phyloP scores from a whole-genome alignment of 2,329 filamentous ascomycete genomes.

The Aspergillus sp. region DNA sequence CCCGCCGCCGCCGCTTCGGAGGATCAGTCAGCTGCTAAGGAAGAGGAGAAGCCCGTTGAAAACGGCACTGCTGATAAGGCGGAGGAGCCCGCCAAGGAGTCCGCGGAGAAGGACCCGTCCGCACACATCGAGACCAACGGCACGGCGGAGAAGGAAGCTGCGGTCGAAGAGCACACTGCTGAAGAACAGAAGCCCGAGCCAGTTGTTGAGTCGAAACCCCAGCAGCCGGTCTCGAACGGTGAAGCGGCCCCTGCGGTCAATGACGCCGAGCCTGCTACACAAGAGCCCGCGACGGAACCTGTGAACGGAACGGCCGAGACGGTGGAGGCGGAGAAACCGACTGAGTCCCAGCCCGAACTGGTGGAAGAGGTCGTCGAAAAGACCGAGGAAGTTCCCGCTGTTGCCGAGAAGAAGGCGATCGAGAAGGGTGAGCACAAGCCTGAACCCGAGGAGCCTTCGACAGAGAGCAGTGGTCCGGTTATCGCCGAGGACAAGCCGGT shows the following conservation, averaged over 20 bases:
- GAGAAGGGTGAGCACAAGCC: conserved; percentile 2
- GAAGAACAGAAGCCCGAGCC: conserved; percentile 11
- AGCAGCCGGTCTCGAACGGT: conserved; percentile 6
- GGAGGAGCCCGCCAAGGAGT: conserved; percentile 14
- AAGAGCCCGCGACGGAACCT: conserved; percentile 5
- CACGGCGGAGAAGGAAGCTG: conserved; percentile 1
- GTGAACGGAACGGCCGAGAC: background rate
- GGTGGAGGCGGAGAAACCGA: conserved; percentile 5
- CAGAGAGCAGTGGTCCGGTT: background rate
- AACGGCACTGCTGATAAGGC: conserved; percentile 14
- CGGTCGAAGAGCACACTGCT: conserved; percentile 4
- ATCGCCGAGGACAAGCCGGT: conserved; percentile 2
- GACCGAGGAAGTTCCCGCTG: conserved; percentile 1
- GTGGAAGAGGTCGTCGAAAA: background rate
- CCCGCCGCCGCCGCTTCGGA: conserved; percentile 10
- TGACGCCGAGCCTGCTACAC: conserved; percentile 7
- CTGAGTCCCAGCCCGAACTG: background rate
- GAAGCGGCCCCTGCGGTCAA: conserved; percentile 13
- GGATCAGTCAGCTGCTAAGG: conserved; percentile 2
- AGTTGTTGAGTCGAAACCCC: conserved; percentile 1
- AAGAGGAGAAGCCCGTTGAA: conserved; percentile 10
- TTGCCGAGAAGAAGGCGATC: background rate
- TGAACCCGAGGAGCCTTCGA: conserved; percentile 1
- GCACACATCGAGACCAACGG: conserved; percentile 10
- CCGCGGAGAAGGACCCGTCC: conserved; percentile 2